Conservation (phyloP, 805 yeast genomes). For the Priceomyces carsonii region DNA sequence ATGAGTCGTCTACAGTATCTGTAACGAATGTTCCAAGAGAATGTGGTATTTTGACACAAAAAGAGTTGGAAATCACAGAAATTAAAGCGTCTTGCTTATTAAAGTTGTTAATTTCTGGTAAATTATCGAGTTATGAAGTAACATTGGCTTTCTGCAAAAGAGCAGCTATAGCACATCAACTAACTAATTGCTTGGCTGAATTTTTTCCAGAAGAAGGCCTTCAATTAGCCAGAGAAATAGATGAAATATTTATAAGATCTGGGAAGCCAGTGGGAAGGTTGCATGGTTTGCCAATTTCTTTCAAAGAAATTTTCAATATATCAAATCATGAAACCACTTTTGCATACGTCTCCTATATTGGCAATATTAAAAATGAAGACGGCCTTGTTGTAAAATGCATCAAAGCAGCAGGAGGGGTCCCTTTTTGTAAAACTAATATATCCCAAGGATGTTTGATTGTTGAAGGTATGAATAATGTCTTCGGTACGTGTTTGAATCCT, state of each 20-base stretch:
- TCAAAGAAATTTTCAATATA: constrained; percentile 48
- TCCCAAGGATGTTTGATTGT: constrained; percentile 54
- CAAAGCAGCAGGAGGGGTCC: constrained; percentile 47
- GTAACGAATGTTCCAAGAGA: constrained; percentile 2
- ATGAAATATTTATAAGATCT: constrained; percentile 16
- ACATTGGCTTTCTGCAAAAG: constrained; percentile 58
- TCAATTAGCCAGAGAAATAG: constrained; percentile 22
- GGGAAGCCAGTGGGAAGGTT: constrained; percentile 24
- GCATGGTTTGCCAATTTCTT: constrained; percentile 30
- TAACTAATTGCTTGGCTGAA: constrained; percentile 41
- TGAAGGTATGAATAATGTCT: constrained; percentile 46
- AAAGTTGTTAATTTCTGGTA: constrained; percentile 15
- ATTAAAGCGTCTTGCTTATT: not conserved
- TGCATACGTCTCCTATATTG: constrained; percentile 48
- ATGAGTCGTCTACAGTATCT: constrained; percentile 2
- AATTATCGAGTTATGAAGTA: constrained; percentile 42
- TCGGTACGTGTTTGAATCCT: constrained; percentile 50
- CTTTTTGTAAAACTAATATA: constrained; percentile 54
- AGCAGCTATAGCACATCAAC: constrained; percentile 58
- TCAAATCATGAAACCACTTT: constrained; percentile 50
- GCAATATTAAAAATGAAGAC: constrained; percentile 35
- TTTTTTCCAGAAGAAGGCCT: constrained; percentile 32
- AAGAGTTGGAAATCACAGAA: constrained; percentile 42
- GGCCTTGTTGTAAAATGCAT: constrained; percentile 42
- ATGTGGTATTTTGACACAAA: constrained; percentile 19